Conservation (phyloP, 306 rosid genomes). For the Cicer judaicum region DNA sequence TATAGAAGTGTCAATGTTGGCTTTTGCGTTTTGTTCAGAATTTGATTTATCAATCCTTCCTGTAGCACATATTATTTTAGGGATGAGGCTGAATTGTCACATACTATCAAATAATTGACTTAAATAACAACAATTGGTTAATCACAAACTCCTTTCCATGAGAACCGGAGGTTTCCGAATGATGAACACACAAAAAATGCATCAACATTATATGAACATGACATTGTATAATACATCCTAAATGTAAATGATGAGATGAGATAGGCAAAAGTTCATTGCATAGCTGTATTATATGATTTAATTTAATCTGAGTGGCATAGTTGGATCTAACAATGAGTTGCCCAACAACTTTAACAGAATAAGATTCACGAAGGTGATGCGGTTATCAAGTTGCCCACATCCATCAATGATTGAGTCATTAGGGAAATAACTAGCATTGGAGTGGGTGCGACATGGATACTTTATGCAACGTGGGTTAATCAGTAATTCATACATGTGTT, state of each 20-base stretch:
- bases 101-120: too few species aligned
- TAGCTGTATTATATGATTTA: constrained; percentile 18
- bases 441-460: constrained; percentile 46
- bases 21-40: constrained; percentile 41
- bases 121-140: too few species aligned
- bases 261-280: neutral
- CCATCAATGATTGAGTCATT: constrained; percentile 56
- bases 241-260: neutral
- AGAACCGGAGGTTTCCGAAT: too few species aligned
- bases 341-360: constrained; percentile 50
- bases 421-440: constrained; percentile 54
- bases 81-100: too few species aligned
- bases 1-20: constrained; percentile 30
- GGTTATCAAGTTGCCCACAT: constrained; percentile 52
- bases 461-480: constrained; percentile 44
- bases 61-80: neutral
- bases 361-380: constrained; percentile 46
- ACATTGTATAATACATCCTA: constrained; percentile 9
- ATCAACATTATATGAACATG: constrained; percentile 21
- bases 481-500: constrained; percentile 46
- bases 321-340: constrained; percentile 45
- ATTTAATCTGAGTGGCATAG: constrained; percentile 33
- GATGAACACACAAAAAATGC: neutral
- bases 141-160: too few species aligned
- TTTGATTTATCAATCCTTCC: constrained; percentile 27